Conservation (phyloP, 23 red algal genomes). For the Gracilariopsis chorda region DNA sequence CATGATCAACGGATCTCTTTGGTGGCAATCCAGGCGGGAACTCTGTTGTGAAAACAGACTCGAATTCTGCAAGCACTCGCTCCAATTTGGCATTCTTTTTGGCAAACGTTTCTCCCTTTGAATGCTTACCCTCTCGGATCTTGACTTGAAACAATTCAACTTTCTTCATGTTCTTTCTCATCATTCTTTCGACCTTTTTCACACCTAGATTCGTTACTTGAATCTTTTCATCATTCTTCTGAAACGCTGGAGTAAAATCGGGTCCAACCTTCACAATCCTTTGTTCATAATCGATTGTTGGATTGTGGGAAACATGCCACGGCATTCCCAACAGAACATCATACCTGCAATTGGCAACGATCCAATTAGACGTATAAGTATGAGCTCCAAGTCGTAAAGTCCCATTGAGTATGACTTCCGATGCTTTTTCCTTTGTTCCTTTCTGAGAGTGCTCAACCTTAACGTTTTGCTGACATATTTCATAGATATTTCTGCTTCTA, state of each 20-base stretch:
- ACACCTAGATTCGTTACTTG: not conserved
- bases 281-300: not conserved
- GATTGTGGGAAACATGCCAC: constrained; percentile 2
- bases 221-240: not conserved
- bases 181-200: not conserved
- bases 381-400: not conserved
- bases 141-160: no score
- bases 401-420: not conserved
- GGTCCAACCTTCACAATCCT: not conserved
- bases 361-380: not conserved
- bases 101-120: no score
- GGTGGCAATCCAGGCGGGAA: no score
- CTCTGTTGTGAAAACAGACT: no score
- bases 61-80: no score
- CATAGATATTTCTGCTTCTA: no score
- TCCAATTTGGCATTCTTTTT: no score
- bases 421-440: not conserved
- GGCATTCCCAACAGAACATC: constrained; percentile 1
- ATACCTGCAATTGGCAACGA: not conserved
- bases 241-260: not conserved
- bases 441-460: not conserved
- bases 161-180: no score
- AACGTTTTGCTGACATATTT: no score
- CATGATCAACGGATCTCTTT: not conserved
- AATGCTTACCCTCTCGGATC: no score